Evolutionary conservation across 1,139 yeast species (phyloP), one percentile per base, ranked within the genome.

Genomic region (Pichia sp.): DNA sequence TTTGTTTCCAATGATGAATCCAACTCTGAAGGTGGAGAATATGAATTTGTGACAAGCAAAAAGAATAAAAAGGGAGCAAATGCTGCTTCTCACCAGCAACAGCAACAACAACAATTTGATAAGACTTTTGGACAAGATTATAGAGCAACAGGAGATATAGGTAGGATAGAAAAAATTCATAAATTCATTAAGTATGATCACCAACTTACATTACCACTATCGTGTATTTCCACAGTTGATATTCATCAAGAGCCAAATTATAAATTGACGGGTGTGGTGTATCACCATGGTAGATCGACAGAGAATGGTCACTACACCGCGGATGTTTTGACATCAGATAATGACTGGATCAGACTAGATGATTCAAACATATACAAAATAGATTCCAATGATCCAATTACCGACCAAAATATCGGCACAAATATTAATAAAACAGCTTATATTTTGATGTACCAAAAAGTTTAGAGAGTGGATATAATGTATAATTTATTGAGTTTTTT

Each of bases 291-390:
- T 23, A 68, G 79, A 42, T 77, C 88, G 44, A 85, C 97, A 0
- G 92, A 87, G 54, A 95, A 94, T 37, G 99, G 99, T 3, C 99
- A 92, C 64, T 92, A 92, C 65, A 92, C 98, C 0, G 85, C 85
- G 44, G 97, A 92, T 63, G 87, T 88, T 9, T 66, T 73, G 44
- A 66, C 75, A 44, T 68, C 72, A 37, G 64, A 64, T 29, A 65
- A 66, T 33, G 73, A 74, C 48, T 92, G 98, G 98, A 76, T 82
- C 48, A 75, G 92, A 53, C 84, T 90, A 45, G 97, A 92, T 64
- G 98, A 92, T 63, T 85, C 87, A 2, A 72, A 70, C 42, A 75
- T 87, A 27, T 71, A 70, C 38, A 64, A 62, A 39, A 64, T 82
- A 38, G 69, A 52, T 3, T 41, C 50, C 31, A 51, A 51, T 9